Evolutionary conservation across 495 filamentous ascomycete species (phyloP), one percentile per base, ranked within the genome.

Genomic region (Neohortaea acidophila): DNA sequence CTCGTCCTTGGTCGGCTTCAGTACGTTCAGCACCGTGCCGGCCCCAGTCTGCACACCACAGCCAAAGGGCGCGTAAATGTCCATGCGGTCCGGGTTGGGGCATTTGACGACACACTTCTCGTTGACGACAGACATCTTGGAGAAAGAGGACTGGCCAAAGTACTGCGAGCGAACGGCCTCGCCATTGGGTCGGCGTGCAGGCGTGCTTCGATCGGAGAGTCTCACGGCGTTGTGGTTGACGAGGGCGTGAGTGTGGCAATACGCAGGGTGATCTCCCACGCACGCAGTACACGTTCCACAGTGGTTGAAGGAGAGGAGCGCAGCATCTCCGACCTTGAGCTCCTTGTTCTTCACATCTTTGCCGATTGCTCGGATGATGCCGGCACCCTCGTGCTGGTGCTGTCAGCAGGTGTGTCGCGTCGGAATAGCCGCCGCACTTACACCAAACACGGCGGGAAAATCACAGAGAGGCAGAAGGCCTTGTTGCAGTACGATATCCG

Each of bases 21-120:
- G 25, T 6, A 45, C 41, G 29, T 52, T 55, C 33, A 47, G 11
- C n/a, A 55, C 40, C 7, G 49, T 44, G 10, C 60, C 59, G 14
- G 54, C 58, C 19, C 60, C 62, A 1, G 62, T 65, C 46, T 60
- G 57, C 21, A 61, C 47, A 2, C 58, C 62, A 36, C 62, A 63
- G 3, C 60, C 62, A 26, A 62, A 52, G 1, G 60, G 55, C 8
- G 60, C 54, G 13, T 58, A 53, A 1, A 56, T 29, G 1, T 35
- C 47, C 39, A 58, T 20, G n/a, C 49, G 33, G 8, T 53, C 36
- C 4, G 27, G 29, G 28, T 42, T 24, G 14, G 30, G 19, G 38
- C 32, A 51, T 38, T 54, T 54, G 30, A 61, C 51, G 2, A 62
- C 43, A 33, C 42, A 49, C 10, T 12, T 20, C 36, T 49, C 56